A percentile compares a stretch with the other conserved stretches of the same genome.
Evolutionary conservation across 345 rosid species (phyloP).

Genomic region (Ailanthus altissimus): DNA sequence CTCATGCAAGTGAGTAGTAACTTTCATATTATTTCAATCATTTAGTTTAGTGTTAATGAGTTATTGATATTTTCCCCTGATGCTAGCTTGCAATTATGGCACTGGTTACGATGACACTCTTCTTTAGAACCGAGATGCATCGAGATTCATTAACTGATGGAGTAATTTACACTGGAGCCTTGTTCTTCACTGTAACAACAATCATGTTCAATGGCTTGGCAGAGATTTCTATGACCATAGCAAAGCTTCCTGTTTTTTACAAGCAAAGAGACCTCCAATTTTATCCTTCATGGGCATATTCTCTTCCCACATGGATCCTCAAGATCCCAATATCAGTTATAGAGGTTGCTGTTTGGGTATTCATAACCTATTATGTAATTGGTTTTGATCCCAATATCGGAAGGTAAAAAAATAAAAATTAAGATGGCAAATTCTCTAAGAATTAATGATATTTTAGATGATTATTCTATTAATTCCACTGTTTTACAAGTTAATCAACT

Average conservation of each 20-base stretch:
- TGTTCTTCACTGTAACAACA: constrained; percentile 54
- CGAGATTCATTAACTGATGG: constrained; percentile 49
- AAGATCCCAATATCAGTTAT: constrained; percentile 64
- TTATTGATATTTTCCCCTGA: constrained; percentile 12
- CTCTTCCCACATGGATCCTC: constrained; percentile 80
- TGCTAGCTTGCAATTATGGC: constrained; percentile 46
- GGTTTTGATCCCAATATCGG: constrained; percentile 74
- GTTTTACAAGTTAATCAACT: neutral
- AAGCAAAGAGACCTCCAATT: constrained; percentile 75
- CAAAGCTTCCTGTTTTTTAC: constrained; percentile 86
- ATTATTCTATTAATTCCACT: neutral
- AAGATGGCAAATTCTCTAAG: neutral
- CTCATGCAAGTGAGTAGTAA: constrained; percentile 37
- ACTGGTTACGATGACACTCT: constrained; percentile 54
- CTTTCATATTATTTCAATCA: neutral
- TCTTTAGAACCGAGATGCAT: constrained; percentile 65
- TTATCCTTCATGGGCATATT: constrained; percentile 80
- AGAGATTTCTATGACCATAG: constrained; percentile 74
- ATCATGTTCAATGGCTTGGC: constrained; percentile 70
- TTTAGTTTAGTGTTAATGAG: neutral
- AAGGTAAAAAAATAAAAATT: constrained; percentile 46
- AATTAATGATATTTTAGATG: neutral
- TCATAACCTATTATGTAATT: constrained; percentile 63
- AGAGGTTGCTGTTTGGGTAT: constrained; percentile 65
- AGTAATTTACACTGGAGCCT: constrained; percentile 57